phyloP scores from a whole-genome alignment of 345 rosid species.

The Populus tremula region DNA sequence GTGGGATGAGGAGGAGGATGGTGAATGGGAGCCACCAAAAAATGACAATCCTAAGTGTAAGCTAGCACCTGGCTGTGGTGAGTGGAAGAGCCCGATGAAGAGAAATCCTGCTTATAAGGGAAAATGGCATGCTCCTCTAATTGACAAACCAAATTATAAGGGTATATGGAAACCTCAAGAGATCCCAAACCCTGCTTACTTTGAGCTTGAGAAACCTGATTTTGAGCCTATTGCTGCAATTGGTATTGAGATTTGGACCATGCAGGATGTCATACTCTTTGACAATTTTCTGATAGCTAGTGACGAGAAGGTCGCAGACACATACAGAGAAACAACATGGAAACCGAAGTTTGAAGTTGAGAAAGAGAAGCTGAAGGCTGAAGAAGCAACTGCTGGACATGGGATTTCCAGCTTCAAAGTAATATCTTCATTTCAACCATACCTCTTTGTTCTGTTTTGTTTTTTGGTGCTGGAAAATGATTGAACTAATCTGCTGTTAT shows the following conservation, averaged over 20 bases:
- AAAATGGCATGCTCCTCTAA: constrained; percentile 70
- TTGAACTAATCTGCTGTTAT: background rate
- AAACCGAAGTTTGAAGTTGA: constrained; percentile 62
- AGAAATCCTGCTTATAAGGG: constrained; percentile 81
- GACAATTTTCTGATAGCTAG: constrained; percentile 70
- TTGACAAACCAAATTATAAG: constrained; percentile 79
- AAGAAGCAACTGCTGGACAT: constrained; percentile 58
- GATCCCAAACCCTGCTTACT: constrained; percentile 71
- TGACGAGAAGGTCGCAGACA: constrained; percentile 58
- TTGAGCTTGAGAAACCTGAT: constrained; percentile 66
- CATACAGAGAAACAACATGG: constrained; percentile 50
- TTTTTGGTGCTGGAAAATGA: background rate
- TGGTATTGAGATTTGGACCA: constrained; percentile 90
- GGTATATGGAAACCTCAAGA: constrained; percentile 83
- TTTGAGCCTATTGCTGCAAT: constrained; percentile 76
- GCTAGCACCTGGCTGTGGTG: constrained; percentile 76
- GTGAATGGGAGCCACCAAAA: constrained; percentile 87
- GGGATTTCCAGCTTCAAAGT: constrained; percentile 48
- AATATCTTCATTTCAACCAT: background rate
- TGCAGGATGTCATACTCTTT: constrained; percentile 82
- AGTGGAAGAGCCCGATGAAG: constrained; percentile 81
- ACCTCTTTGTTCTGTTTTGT: too few relatives aligned
- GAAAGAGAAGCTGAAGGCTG: constrained; percentile 72
- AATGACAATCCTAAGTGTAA: constrained; percentile 76
- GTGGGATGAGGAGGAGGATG: constrained; percentile 94